Base-by-base conservation (phyloP, 2,329 filamentous ascomycete species). In the Ascochyta clinopodiicola region DNA sequence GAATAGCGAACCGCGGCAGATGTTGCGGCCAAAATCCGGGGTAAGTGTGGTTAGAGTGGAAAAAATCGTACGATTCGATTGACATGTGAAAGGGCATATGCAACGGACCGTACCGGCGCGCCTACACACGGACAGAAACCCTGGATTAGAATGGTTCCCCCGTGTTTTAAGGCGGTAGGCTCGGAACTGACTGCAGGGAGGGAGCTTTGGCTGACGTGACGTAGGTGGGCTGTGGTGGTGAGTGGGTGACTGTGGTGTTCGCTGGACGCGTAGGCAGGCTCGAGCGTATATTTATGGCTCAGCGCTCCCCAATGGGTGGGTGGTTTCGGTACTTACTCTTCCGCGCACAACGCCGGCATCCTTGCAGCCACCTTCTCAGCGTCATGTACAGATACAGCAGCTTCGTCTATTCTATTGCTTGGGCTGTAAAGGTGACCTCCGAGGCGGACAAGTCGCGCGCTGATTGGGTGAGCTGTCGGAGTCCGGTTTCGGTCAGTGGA, bases 41-140 rank as follows among this genome's bases (percentile, higher is more conserved):
- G 63, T 62, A 49, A n/a, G 7, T 15, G 17, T 17, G 17, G 17
- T 17, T 17, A 6, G n/a, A 15, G 40, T 58, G 37, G 21, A 32
- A 36, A 62, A 61, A 64, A 67, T 72, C 68, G 63, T 72, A 71
- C 66, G 69, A 71, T 67, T 68, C 52, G 13, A 2, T 36, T 51
- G 42, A 46, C 52, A 66, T 66, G 63, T 66, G 60, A 65, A 61
- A 57, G 32, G 15, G 48, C 48, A 45, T 46, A 52, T 61, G 67
- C 62, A 37, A 56, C 63, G 64, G 61, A 48, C 63, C 64, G 65
- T 42, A 48, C 44, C 54, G 48, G 9, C 4, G n/a, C 25, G n/a
- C 40, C 17, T 17, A 29, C 51, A 17, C 42, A 46, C 35, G 8
- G 19, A 10, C 13, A 19, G 17, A 40, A 51, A 56, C 56, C 59